Evolutionary conservation across 805 yeast genomes (phyloP), one percentile per base, ranked within the genome.

Genomic region (Clavispora phyllophila): DNA sequence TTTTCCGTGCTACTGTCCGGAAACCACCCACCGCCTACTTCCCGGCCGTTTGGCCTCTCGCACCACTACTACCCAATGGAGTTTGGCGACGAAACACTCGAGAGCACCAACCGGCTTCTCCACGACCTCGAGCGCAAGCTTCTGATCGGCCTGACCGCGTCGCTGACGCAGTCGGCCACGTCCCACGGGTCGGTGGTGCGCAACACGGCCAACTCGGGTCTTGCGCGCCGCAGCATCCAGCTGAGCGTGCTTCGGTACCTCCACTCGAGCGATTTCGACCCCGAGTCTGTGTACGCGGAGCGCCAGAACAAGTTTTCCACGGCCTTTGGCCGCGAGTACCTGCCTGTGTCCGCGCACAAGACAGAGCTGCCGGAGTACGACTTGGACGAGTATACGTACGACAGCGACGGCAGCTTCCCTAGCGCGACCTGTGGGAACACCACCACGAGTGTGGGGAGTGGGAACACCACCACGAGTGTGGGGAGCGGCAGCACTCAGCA

Each of bases 231-330:
- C 36, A 60, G 50, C 33, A 51, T 66, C 34, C 63, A 60, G 43
- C 59, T 63, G 43, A 51, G 56, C 24, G 73, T 70, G 23, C 54
- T 70, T 23, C 63, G 50, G 47, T 67, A 66, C 42, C 64, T 69
- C 34, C 56, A 57, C 43, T 45, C 48, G 25, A 46, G 55, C 25
- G 51, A 51, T 25, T 61, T 63, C 32, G 56, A 62, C 42, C 58
- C 73, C 20, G 63, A 65, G 50, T 67, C 61, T n/a, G 55, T 68
- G 36, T 69, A 55, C 43, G 54, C 63, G 20, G 70, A 68, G 41
- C 55, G 73, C 37, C 67, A 65, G 48, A 47, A 47, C 28, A 56
- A 52, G 44, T 62, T 62, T 41, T 47, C 65, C 44, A 63, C 70
- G 18, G 56, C 50, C 23, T 61, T 65, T 33, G 61, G 54, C 24